These are phyloP conservation scores for Aspergillus udagawae DNA, from an alignment of 2,329 filamentous ascomycete species.

Conservation along the genomic window DNA sequence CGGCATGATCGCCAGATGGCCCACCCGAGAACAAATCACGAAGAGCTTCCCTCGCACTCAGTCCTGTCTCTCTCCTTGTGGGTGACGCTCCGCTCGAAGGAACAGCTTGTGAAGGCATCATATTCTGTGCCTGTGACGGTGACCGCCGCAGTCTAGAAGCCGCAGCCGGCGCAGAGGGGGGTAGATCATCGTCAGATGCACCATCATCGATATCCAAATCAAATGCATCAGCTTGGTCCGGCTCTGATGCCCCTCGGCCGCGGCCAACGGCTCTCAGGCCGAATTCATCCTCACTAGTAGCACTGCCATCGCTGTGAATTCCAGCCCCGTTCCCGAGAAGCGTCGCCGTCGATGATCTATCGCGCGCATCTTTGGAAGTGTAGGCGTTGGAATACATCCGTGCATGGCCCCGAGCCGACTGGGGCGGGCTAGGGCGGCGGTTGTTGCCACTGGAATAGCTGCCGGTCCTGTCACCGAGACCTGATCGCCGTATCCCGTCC, in stretches of 20 bases:
- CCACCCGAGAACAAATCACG: conserved; percentile 72
- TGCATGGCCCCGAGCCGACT: conserved; percentile 38
- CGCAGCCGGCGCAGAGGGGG: conserved; percentile 47
- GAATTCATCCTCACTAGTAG: conserved; percentile 49
- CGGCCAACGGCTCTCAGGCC: conserved; percentile 35
- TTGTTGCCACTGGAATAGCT: conserved; percentile 59
- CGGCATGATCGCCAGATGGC: conserved; percentile 75
- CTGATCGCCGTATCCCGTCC: conserved; percentile 42
- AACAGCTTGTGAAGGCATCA: conserved; percentile 15
- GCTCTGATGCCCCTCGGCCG: conserved; percentile 31
- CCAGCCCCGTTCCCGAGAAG: conserved; percentile 42
- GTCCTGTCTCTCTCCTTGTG: conserved; percentile 33
- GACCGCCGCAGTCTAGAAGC: conserved; percentile 33
- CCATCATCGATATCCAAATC: conserved; percentile 39
- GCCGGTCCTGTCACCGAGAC: conserved; percentile 27
- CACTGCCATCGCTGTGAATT: conserved; percentile 43
- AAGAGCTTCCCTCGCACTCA: conserved; percentile 73
- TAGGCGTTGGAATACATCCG: conserved; percentile 52
- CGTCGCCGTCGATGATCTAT: conserved; percentile 45
- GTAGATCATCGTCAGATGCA: conserved; percentile 55
- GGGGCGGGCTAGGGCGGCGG: conserved; percentile 48
- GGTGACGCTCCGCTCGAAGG: conserved; percentile 24
- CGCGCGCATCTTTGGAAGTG: conserved; percentile 40
- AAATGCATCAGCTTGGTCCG: conserved; percentile 31
- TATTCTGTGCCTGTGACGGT: conserved; percentile 30